Conservation (phyloP, 352 stramenopile genomes). For the Globisporangium acanthophoron region DNA sequence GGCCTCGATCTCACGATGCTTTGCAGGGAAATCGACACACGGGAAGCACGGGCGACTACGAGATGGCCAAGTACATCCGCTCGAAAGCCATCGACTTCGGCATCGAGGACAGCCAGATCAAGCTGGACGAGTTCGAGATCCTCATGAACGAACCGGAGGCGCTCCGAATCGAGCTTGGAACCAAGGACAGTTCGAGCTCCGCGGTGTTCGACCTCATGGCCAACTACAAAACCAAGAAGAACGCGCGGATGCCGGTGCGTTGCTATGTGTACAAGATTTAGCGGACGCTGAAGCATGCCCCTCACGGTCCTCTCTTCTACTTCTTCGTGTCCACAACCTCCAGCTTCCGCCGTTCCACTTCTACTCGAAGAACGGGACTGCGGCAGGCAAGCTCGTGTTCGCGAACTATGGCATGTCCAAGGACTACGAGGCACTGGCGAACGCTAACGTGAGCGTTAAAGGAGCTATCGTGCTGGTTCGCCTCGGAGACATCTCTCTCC, state of each 20-base stretch:
- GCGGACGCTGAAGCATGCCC: background rate
- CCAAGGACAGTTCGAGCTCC: conserved; percentile 2
- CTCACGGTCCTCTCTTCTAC: background rate
- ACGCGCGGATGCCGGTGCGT: conserved; percentile 22
- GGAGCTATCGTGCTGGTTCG: conserved; percentile 58
- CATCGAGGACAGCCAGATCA: conserved; percentile 68
- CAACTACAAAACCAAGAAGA: conserved; percentile 28
- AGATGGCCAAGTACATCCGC: conserved; percentile 78
- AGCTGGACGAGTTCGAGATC: conserved; percentile 82
- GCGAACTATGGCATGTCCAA: conserved; percentile 63
- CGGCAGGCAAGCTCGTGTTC: conserved; percentile 55
- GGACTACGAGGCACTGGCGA: conserved; percentile 57
- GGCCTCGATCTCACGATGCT: background rate
- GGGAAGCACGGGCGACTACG: conserved; percentile 49
- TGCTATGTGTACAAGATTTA: background rate
- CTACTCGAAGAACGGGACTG: conserved; percentile 75
- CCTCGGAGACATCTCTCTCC: conserved; percentile 54
- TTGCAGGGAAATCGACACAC: conserved; percentile 48
- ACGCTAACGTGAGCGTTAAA: conserved; percentile 41
- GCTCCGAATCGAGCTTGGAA: conserved; percentile 39
- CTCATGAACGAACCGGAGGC: conserved; percentile 65
- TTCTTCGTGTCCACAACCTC: conserved; percentile 1
- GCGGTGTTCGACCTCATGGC: conserved; percentile 25
- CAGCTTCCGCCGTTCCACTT: conserved; percentile 67
- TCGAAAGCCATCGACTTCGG: conserved; percentile 67